Evolutionary conservation across 306 rosid genomes (phyloP), one percentile per base, ranked within the genome.

Genomic region (Sicyos baderoa): DNA sequence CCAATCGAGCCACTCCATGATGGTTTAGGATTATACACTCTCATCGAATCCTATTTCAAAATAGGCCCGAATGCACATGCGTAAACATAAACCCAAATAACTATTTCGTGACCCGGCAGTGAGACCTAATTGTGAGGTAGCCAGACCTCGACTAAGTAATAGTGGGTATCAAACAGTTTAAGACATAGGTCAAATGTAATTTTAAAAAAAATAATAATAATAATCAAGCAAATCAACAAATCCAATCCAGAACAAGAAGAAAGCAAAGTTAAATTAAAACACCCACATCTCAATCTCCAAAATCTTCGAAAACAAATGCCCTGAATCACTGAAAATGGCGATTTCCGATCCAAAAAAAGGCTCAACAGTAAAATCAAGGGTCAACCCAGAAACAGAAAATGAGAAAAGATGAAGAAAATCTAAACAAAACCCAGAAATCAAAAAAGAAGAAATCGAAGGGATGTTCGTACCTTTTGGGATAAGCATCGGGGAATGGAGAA

Each of bases 401-500:
- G 9, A 45, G 76, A 65, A 81, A 79, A 59, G 76, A 3, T n/a
- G 12, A 10, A 21, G 42, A 55, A 71, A 68, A 83, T 32, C 64
- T 2, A 40, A 54, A 71, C 55, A 60, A 59, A 47, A 40, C 17
- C 72, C 63, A 76, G 54, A 16, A 56, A 66, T 23, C 60, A 13
- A 8, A 64, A 76, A 52, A 25, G 40, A n/a, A 35, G 2, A 51
- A 53, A 13, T 5, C 18, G 7, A 67, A 50, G 17, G 7, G 54
- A 73, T 49, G 7, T 47, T 29, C 4, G 4, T 29, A 73, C 76
- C 76, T 73, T 61, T 73, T 60, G 35, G 76, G 87, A 84, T 75
- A 86, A 74, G 84, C 93, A 80, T 77, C 84, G 51, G 88, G 82
- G 80, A 91, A 87, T 65, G 86, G 85, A 77, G 80, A 77, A 74